Evolutionary conservation across 345 rosid species (phyloP).

Genomic region (Raphanus sativus): DNA sequence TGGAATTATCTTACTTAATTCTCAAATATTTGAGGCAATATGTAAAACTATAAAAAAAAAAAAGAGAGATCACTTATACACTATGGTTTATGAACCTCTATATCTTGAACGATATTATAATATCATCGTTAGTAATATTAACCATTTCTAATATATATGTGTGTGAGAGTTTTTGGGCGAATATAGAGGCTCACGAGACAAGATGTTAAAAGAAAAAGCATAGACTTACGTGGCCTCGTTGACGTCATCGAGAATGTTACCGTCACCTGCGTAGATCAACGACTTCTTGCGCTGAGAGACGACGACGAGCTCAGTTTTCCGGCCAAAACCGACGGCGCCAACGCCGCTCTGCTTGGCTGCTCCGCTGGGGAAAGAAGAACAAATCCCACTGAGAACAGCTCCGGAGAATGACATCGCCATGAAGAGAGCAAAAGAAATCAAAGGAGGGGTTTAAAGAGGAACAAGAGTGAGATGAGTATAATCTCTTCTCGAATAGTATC

Average conservation of each 20-base stretch:
- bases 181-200: neutral
- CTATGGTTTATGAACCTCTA: neutral
- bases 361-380: constrained; percentile 11
- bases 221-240: constrained; percentile 10
- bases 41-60: neutral
- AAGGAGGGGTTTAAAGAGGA: neutral
- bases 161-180: neutral
- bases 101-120: neutral
- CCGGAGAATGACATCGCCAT: constrained; percentile 38
- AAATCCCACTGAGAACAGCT: constrained; percentile 24
- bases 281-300: constrained; percentile 34
- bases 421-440: neutral
- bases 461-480: constrained; percentile 21
- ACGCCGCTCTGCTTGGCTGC: constrained; percentile 3
- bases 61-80: neutral
- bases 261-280: constrained; percentile 25
- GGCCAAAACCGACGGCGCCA: constrained; percentile 13
- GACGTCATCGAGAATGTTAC: constrained; percentile 33
- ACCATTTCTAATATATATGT: neutral
- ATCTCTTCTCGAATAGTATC: neutral
- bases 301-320: constrained; percentile 7
- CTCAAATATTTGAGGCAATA: neutral
- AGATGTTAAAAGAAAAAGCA: neutral
- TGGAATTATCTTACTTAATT: neutral
- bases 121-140: neutral